These are phyloP conservation scores for Tuber umbilicatum DNA, from an alignment of 495 filamentous ascomycete species.

Conservation along the genomic window DNA sequence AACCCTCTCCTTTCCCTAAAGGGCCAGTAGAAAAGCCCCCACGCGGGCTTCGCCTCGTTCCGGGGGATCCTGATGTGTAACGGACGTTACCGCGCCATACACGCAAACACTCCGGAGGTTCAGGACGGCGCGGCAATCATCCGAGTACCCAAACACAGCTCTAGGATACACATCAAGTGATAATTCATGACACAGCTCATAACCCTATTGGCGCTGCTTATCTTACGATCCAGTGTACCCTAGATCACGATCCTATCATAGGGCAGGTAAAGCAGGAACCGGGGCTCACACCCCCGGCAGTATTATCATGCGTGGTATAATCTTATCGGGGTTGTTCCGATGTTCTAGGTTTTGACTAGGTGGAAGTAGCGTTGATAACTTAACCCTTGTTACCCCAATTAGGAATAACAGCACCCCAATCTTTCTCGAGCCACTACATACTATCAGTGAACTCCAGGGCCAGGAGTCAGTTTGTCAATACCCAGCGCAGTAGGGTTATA, in stretches of 20 bases:
- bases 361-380: background rate
- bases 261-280: background rate
- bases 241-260: background rate
- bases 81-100: background rate
- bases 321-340: background rate
- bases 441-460: background rate
- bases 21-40: background rate
- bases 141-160: too few species aligned
- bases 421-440: background rate
- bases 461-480: background rate
- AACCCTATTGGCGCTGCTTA: background rate
- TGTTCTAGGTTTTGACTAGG: background rate
- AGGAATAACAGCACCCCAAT: too few species aligned
- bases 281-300: background rate
- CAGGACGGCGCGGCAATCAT: too few species aligned
- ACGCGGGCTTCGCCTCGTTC: background rate
- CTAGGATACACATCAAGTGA: background rate
- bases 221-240: background rate
- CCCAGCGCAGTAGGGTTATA: background rate
- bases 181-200: background rate
- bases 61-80: background rate
- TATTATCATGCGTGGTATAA: background rate
- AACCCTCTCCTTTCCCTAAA: background rate
- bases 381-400: too few species aligned
- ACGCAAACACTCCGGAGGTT: too few species aligned